A percentile compares a stretch with the other conserved stretches of the same genome.
Evolutionary conservation across 495 filamentous ascomycete species (phyloP).

Genomic region (Lophiotrema nucula): DNA sequence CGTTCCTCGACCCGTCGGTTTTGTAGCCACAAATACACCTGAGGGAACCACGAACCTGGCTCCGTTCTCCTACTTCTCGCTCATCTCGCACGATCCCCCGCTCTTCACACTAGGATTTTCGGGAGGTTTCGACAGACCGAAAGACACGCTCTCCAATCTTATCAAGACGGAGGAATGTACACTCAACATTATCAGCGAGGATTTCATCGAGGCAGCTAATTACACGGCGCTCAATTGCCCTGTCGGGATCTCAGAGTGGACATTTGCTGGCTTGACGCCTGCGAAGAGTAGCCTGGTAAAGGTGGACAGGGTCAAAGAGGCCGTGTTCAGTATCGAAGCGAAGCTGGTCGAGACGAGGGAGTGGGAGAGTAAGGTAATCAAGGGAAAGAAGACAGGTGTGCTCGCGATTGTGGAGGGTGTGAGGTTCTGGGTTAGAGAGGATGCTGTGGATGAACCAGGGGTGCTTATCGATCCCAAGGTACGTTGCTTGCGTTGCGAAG

Average conservation of each 20-base stretch:
- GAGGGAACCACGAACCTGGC: conserved; percentile 73
- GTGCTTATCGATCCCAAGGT: conserved; percentile 66
- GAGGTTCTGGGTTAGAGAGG: conserved; percentile 85
- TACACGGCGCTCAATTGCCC: conserved; percentile 73
- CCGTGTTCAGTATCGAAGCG: conserved; percentile 77
- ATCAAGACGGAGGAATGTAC: conserved; percentile 62
- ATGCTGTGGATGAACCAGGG: conserved; percentile 76
- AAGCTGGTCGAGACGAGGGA: conserved; percentile 71
- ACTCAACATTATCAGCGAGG: conserved; percentile 82
- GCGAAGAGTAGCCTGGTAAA: conserved; percentile 65
- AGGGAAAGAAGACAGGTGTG: conserved; percentile 70
- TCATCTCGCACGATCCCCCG: conserved; percentile 87
- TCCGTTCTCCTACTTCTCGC: conserved; percentile 80
- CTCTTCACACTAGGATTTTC: conserved; percentile 78
- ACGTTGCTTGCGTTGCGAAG: conserved; percentile 1
- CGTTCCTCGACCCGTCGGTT: conserved; percentile 75
- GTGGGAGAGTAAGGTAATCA: conserved; percentile 65
- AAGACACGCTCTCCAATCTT: conserved; percentile 78
- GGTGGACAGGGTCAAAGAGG: conserved; percentile 74
- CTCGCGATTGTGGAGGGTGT: conserved; percentile 81
- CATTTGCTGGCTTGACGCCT: conserved; percentile 71
- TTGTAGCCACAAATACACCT: conserved; percentile 58
- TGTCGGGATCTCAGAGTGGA: conserved; percentile 78
- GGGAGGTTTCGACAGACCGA: conserved; percentile 50
- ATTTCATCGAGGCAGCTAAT: conserved; percentile 87